Conservation (phyloP, 2,329 filamentous ascomycete genomes). For the Colletotrichum destructivum region DNA sequence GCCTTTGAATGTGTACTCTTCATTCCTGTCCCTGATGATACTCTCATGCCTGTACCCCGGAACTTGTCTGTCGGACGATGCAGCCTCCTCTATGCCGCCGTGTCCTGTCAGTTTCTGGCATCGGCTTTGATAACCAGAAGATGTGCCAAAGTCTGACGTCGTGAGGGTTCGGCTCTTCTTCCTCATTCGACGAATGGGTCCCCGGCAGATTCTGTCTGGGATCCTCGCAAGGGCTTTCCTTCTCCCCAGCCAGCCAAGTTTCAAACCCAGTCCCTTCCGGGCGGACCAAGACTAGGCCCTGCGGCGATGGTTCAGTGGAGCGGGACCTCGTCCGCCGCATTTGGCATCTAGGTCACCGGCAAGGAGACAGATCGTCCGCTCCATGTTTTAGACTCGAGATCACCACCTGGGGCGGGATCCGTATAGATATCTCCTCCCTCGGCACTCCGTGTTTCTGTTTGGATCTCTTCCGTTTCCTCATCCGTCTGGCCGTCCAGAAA, state of each 20-base stretch:
- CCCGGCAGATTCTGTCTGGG: conserved; percentile 23
- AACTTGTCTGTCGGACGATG: neutral
- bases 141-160: neutral
- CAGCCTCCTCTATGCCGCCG: neutral
- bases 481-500: neutral
- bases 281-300: conserved; percentile 8
- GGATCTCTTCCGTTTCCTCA: conserved; percentile 3
- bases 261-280: neutral
- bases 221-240: conserved; percentile 28
- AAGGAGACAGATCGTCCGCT: conserved; percentile 18
- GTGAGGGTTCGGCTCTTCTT: neutral
- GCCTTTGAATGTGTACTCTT: neutral
- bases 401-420: neutral
- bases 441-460: neutral
- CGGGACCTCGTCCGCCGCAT: conserved; percentile 21
- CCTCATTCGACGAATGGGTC: neutral
- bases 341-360: neutral
- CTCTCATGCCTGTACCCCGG: neutral
- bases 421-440: conserved; percentile 27
- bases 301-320: neutral
- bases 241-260: neutral
- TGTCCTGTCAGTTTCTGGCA: neutral
- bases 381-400: conserved; percentile 31
- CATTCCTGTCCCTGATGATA: neutral
- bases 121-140: neutral